A percentile compares a stretch with the other conserved stretches of the same genome.
phyloP scores from a whole-genome alignment of 2,329 filamentous ascomycete species.

The Pseudopithomyces chartarum region DNA sequence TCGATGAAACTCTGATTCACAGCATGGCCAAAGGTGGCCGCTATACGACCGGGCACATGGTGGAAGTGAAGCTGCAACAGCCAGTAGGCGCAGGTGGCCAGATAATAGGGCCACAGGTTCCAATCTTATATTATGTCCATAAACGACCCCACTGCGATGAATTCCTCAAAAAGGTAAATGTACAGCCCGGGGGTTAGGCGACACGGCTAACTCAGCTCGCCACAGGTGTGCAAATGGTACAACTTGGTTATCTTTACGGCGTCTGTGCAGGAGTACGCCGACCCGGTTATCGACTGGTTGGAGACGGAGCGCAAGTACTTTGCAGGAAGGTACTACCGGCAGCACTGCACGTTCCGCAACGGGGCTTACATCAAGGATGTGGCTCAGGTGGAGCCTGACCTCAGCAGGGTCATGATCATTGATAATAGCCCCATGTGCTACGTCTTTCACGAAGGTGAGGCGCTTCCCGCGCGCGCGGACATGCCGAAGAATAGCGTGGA shows the following conservation, averaged over 20 bases:
- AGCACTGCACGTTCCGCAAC: constrained; percentile 95
- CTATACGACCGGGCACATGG: constrained; percentile 98
- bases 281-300: constrained; percentile 98
- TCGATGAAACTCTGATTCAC: constrained; percentile 97
- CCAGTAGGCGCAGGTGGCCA: constrained; percentile 70
- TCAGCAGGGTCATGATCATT: constrained; percentile 98
- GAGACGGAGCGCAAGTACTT: constrained; percentile 98
- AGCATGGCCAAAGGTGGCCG: constrained; percentile 95
- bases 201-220: constrained; percentile 20
- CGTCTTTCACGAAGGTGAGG: constrained; percentile 92
- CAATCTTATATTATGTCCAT: constrained; percentile 98
- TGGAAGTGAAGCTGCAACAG: constrained; percentile 88
- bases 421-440: constrained; percentile 97
- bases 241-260: constrained; percentile 96
- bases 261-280: constrained; percentile 96
- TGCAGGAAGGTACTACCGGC: constrained; percentile 88
- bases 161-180: constrained; percentile 78
- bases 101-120: constrained; percentile 82
- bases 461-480: constrained; percentile 10
- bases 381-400: constrained; percentile 91
- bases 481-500: constrained; percentile 4
- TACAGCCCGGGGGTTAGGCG: constrained; percentile 4
- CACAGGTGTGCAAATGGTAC: constrained; percentile 92
- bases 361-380: constrained; percentile 98
- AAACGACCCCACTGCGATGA: constrained; percentile 97